phyloP scores from a whole-genome alignment of 208 protist species.

The Crithidia bombi region DNA sequence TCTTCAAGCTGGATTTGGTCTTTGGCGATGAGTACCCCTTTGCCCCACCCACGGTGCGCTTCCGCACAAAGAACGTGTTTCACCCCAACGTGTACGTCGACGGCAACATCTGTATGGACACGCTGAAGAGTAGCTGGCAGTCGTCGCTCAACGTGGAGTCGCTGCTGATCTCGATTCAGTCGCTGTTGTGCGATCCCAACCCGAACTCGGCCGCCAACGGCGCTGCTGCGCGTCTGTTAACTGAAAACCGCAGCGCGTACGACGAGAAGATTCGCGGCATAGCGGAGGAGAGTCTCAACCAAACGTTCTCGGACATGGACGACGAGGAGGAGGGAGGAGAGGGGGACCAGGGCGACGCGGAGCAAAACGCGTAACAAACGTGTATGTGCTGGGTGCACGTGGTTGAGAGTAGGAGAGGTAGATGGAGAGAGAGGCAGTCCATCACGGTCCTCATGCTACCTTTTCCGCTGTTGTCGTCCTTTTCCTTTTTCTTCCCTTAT shows the following conservation, averaged over 20 bases:
- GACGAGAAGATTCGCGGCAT: slow-evolving; percentile 74
- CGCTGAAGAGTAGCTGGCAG: slow-evolving; percentile 98
- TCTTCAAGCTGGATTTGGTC: slow-evolving; percentile 80
- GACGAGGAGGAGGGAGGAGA: slow-evolving; percentile 56
- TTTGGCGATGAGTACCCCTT: slow-evolving; percentile 92
- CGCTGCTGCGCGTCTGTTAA: slow-evolving; percentile 96
- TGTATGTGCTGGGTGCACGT: background rate
- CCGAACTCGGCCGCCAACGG: slow-evolving; percentile 99
- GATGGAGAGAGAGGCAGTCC: background rate
- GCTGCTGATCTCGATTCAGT: slow-evolving; percentile 99
- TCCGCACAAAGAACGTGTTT: slow-evolving; percentile 97
- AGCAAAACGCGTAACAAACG: background rate
- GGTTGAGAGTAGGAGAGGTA: too few relatives aligned
- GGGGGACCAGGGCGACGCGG: slow-evolving; percentile 7
- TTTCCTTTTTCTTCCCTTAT: too few relatives aligned
- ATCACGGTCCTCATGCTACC: too few relatives aligned
- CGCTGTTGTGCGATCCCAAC: slow-evolving; percentile 99
- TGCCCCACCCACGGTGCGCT: slow-evolving; percentile 97
- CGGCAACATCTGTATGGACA: slow-evolving; percentile 99
- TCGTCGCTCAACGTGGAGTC: slow-evolving; percentile 98
- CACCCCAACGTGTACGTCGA: slow-evolving; percentile 99
- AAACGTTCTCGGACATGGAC: slow-evolving; percentile 68
- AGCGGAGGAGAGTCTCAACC: slow-evolving; percentile 78
- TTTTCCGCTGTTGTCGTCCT: too few relatives aligned
- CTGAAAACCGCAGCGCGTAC: slow-evolving; percentile 96